These are phyloP conservation scores for Protomyces macrosporus DNA, from an alignment of 1,139 yeast species.

Conservation along the genomic window DNA sequence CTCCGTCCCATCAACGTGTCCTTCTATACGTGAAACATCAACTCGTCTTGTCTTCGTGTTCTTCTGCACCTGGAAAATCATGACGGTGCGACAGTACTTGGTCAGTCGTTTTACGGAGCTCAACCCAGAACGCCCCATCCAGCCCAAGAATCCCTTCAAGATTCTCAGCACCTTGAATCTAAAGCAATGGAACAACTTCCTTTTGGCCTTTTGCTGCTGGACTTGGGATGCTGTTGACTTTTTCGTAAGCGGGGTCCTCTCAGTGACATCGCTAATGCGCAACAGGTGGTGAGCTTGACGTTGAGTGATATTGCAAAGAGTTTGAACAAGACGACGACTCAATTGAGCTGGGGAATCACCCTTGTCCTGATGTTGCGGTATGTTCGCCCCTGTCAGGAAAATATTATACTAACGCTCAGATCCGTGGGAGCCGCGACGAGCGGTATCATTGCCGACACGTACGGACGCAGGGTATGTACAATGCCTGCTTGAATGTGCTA, in stretches of 20 bases:
- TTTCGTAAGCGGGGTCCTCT: not conserved
- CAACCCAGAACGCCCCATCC: not conserved
- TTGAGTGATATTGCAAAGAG: conserved; percentile 53
- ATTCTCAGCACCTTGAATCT: not conserved
- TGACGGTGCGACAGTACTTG: not conserved
- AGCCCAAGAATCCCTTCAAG: not conserved
- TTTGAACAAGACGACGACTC: conserved; percentile 48
- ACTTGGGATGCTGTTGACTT: not conserved
- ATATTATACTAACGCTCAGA: conserved; percentile 39
- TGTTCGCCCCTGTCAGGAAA: conserved; percentile 55
- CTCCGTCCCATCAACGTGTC: too few relatives aligned
- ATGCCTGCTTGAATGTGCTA: too few relatives aligned
- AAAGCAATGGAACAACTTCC: not conserved
- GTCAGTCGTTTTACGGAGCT: not conserved
- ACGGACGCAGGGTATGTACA: conserved; percentile 49
- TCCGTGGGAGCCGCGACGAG: conserved; percentile 60
- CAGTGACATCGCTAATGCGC: too few relatives aligned
- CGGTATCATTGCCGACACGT: conserved; percentile 61
- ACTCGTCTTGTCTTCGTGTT: too few relatives aligned
- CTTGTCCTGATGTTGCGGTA: conserved; percentile 51
- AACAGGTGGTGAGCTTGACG: conserved; percentile 40
- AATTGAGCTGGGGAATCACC: conserved; percentile 66
- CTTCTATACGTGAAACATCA: too few relatives aligned
- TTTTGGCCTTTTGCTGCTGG: not conserved
- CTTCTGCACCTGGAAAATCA: not conserved